These are phyloP conservation scores for Aspergillus egyptiacus DNA, from an alignment of 495 filamentous ascomycete species.

Conservation along the genomic window DNA sequence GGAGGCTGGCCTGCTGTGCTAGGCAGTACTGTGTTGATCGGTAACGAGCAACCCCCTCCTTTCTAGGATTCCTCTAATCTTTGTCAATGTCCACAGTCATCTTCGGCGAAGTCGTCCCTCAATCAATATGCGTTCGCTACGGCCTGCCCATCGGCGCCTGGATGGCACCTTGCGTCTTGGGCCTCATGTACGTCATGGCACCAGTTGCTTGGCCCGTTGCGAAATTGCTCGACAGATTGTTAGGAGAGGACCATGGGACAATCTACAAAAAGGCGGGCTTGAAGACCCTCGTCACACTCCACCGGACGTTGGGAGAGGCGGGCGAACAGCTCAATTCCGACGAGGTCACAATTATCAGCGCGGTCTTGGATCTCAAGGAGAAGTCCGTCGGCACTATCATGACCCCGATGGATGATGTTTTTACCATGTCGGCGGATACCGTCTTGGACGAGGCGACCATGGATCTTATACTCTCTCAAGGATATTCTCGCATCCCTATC, in stretches of 20 bases:
- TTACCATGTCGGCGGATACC: slow-evolving; percentile 87
- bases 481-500: slow-evolving; percentile 94
- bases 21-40: slow-evolving; percentile 86
- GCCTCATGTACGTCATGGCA: slow-evolving; percentile 85
- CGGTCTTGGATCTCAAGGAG: slow-evolving; percentile 91
- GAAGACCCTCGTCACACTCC: slow-evolving; percentile 85
- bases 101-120: slow-evolving; percentile 92
- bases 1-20: slow-evolving; percentile 93
- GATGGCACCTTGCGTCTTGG: slow-evolving; percentile 83
- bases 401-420: slow-evolving; percentile 97
- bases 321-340: slow-evolving; percentile 91
- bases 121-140: slow-evolving; percentile 94
- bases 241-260: slow-evolving; percentile 89
- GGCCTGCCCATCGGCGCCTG: slow-evolving; percentile 93
- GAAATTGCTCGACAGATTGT: slow-evolving; percentile 78
- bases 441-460: slow-evolving; percentile 88
- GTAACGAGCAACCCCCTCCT: slow-evolving; percentile 42
- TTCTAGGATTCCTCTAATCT: slow-evolving; percentile 16
- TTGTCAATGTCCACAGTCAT: slow-evolving; percentile 57
- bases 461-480: slow-evolving; percentile 83
- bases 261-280: slow-evolving; percentile 94
- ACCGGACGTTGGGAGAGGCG: slow-evolving; percentile 80
- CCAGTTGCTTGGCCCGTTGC: slow-evolving; percentile 86
- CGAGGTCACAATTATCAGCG: slow-evolving; percentile 97
- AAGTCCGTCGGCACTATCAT: slow-evolving; percentile 92